These are phyloP conservation scores for Bruguiera gymnorhiza DNA, from an alignment of 345 rosid species.

Conservation along the genomic window DNA sequence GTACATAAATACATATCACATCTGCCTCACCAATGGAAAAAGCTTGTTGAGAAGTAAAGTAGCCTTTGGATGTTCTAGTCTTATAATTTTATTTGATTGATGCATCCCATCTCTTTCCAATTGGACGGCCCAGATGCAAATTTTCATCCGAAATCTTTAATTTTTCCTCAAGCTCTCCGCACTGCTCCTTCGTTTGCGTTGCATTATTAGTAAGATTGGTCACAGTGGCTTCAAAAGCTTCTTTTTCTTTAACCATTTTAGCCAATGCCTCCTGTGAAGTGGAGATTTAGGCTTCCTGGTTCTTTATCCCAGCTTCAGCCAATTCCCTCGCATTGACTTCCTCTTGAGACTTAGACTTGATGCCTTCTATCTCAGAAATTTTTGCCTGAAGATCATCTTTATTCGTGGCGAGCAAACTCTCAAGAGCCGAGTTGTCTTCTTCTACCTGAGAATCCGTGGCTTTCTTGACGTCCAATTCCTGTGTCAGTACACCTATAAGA, in stretches of 20 bases:
- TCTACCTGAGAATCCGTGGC: constrained; percentile 15
- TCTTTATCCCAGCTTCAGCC: constrained; percentile 37
- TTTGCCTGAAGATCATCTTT: constrained; percentile 59
- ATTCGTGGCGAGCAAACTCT: constrained; percentile 39
- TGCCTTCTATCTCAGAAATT: constrained; percentile 49
- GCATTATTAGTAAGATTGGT: constrained; percentile 45
- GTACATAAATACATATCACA: no score
- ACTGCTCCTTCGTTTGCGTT: constrained; percentile 39
- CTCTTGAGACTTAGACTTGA: constrained; percentile 47
- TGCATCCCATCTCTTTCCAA: no score
- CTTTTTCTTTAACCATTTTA: constrained; percentile 47
- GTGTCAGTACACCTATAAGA: constrained; percentile 44
- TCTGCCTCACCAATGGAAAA: no score
- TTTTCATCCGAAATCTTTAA: constrained; percentile 39
- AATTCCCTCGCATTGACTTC: constrained; percentile 44
- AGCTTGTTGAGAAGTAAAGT: no score
- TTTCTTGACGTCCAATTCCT: constrained; percentile 48
- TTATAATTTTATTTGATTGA: no score
- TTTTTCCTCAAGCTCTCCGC: constrained; percentile 57
- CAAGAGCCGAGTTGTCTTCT: constrained; percentile 53
- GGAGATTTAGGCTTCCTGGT: constrained; percentile 34
- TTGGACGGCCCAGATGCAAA: no score
- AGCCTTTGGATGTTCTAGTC: no score
- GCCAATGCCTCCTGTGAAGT: constrained; percentile 36
- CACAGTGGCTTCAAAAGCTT: constrained; percentile 48